Evolutionary conservation across 148 eudicot genomes (phyloP).

Genomic region (Gaultheria prostrata): DNA sequence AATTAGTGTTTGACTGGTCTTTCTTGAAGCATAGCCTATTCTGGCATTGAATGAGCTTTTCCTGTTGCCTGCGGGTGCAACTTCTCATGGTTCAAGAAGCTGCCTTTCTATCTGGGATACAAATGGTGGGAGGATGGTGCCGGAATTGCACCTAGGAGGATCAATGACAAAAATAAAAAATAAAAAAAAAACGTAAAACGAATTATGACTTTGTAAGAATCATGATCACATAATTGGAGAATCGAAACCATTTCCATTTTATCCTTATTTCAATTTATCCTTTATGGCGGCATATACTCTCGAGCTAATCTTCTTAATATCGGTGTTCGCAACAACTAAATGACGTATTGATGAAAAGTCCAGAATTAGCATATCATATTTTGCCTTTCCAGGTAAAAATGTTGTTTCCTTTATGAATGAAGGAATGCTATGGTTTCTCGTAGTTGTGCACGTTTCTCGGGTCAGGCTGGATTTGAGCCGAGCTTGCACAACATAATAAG

Average conservation of each 20-base stretch:
- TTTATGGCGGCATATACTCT: neutral
- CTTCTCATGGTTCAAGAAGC: neutral
- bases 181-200: too few relatives aligned
- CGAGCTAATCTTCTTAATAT: neutral
- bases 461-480: too few relatives aligned
- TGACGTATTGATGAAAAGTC: neutral
- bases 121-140: neutral
- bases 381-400: neutral
- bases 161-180: too few relatives aligned
- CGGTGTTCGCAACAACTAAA: neutral
- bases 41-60: conserved; percentile 1
- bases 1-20: conserved; percentile 10
- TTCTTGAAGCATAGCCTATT: conserved; percentile 8
- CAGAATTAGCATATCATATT: neutral
- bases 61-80: neutral
- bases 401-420: neutral
- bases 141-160: neutral
- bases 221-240: too few relatives aligned
- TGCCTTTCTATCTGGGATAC: neutral
- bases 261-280: neutral
- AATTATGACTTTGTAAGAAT: too few relatives aligned
- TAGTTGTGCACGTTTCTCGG: too few relatives aligned
- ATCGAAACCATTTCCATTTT: neutral
- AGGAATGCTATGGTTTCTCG: neutral
- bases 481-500: too few relatives aligned